Evolutionary conservation across 176 grass and related monocot species (phyloP), one percentile per base, ranked within the genome.

Genomic region (Zoysia pacifica): DNA sequence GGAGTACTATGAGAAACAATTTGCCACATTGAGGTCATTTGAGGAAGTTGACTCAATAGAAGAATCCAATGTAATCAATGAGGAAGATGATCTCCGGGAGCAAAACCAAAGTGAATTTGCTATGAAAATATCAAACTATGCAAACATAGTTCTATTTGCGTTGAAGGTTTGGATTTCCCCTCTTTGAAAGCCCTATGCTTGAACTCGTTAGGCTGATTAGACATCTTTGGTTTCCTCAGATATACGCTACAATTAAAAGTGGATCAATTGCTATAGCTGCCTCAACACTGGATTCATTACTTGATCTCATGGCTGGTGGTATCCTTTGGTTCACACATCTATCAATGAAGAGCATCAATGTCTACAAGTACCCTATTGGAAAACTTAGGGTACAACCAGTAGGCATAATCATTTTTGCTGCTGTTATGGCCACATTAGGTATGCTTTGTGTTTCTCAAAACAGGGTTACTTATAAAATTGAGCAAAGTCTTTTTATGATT

Each of bases 281-380:
- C 48, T 97, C 94, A 9, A 97, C 94, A 73, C 87, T 97, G 62
- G 94, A 97, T 89, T 97, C 91, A 37, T 73, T 97, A 40, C 78
- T 97, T 76, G 94, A 94, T 85, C 90, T 94, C 55, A 92, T 97
- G 94, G 94, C 94, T 60, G 94, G 94, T 62, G 94, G 89, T 56
- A 97, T 97, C 12, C 91, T 97, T 67, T 97, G 94, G 94, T 97
- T 97, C 80, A 97, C 94, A 43, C 94, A 97, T 84, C 79, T 97
- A 48, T 97, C 94, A 8, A 97, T 94, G 94, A 97, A 92, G 81
- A 89, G 69, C 74, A 92, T 94, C 18, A 94, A 94, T 46, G 87
- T 94, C 20, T 94, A 94, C 87, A 92, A 94, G 73, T 97, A 97
- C 61, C 94, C 91, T 15, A 94, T 97, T 75, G 91, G 94, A 38